Evolutionary conservation across 1,284 basidiomycete genomes (phyloP), one percentile per base, ranked within the genome.

Genomic region (Ceratobasidium sp.): DNA sequence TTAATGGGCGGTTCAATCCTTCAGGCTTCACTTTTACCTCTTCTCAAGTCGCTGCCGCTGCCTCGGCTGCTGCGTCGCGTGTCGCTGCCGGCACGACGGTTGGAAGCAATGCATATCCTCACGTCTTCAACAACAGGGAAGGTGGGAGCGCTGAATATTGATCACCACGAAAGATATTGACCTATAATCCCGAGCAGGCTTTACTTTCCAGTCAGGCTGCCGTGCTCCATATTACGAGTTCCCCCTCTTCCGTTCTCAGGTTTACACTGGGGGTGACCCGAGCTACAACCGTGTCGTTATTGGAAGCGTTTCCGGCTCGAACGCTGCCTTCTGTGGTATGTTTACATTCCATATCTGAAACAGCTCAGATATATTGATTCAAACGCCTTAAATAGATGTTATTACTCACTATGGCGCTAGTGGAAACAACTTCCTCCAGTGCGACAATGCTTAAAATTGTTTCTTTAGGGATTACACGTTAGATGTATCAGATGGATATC

Each of bases 241-340:
- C 29, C 64, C 64, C 2, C 15, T 67, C 27, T 67, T 67, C 64
- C 35, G 27, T 8, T n/a, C n/a, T 35, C 20, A 27, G 8, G 52
- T 67, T 20, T 67, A 67, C n/a, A 67, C 64, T 34, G 64, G 64
- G 13, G 64, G 64, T 15, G 38, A 43, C 52, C 64, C 64, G 31
- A 53, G 64, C 40, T 40, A 42, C 40, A 34, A 67, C 29, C 64
- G 64, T 13, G 64, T 67, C 3, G 31, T 67, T n/a, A 53, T 67
- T 35, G 64, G 64, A 1, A 54, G 52, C 29, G 64, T 67, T 6
- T 54, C 50, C 25, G 64, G 64, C 25, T 54, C 52, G 1, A 53
- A 55, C n/a, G 64, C 64, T 32, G 50, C 50, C 3, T 67, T 55
- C 27, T 67, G 64, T 32, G 64, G 64, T 67, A 45, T 20, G 64